Base-by-base conservation (phyloP, 257 asterid species). In the Gentiana straminea region DNA sequence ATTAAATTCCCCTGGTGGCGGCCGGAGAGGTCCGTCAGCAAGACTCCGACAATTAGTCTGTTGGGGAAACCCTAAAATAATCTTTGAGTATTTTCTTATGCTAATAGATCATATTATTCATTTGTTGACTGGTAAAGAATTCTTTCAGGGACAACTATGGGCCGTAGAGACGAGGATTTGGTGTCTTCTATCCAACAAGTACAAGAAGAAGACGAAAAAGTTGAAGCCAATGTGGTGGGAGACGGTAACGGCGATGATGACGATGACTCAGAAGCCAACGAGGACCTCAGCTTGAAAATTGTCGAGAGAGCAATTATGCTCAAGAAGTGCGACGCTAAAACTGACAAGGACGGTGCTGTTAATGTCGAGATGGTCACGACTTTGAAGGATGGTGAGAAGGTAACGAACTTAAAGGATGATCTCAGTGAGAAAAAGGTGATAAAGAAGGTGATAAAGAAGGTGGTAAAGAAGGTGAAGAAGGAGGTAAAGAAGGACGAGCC, bases 251-350 rank as follows among this genome's bases (percentile, higher is more conserved):
- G 46, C 36, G 60, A 52, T 1, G 61, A 46, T n/a, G 69, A 63
- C 8, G 74, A 81, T 13, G 91, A 84, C 38, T 79, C 49, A 5
- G 98, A 84, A 70, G 96, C 92, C 4, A 83, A 87, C 56, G 97
- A 79, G 48, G 98, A 91, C 63, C 80, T 87, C 39, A 91, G 89
- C 62, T 80, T 81, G 73, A 81, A 74, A 75, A 81, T 91, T 33
- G 80, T 91, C 36, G 79, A 78, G 66, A 87, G 77, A 68, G 75
- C 86, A 37, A 67, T 81, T 65, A 65, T 44, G 61, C 80, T 84
- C 37, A 49, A 65, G 13, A 60, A 45, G 60, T 66, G 46, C 54
- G 48, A 15, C 55, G 63, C 10, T 39, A 66, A 51, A 12, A 46
- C 35, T 4, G 45, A 33, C 3, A 34, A 59, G 53, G 13, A 13